Conservation (phyloP, 495 filamentous ascomycete species). For the Aspergillus wentii region DNA sequence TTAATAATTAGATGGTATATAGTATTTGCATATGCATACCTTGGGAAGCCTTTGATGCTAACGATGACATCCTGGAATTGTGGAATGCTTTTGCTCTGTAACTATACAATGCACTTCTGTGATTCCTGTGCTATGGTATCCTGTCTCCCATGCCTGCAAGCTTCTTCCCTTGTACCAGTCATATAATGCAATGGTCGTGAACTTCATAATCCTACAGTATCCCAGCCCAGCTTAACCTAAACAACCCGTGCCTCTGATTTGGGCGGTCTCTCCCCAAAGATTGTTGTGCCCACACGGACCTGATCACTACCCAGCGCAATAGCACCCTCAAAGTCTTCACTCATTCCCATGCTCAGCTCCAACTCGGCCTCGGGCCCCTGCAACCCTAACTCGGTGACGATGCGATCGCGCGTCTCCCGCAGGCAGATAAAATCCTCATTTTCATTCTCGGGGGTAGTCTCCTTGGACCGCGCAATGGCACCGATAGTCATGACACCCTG, state of each 20-base stretch:
- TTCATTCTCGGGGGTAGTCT: constrained; percentile 63
- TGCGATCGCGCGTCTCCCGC: constrained; percentile 61
- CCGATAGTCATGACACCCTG: constrained; percentile 96
- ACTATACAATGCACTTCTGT: too few relatives aligned
- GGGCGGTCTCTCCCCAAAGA: constrained; percentile 77
- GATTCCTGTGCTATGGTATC: too few relatives aligned
- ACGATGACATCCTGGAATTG: too few relatives aligned
- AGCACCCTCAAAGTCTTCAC: constrained; percentile 88
- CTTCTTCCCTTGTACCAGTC: too few relatives aligned
- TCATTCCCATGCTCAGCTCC: constrained; percentile 83
- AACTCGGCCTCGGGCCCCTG: constrained; percentile 33
- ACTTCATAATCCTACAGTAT: constrained; percentile 16
- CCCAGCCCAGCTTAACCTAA: too few relatives aligned
- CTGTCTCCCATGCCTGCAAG: too few relatives aligned
- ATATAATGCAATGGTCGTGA: not conserved
- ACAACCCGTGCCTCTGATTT: constrained; percentile 60
- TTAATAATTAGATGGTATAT: too few relatives aligned
- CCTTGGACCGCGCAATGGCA: constrained; percentile 76
- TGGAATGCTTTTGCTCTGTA: too few relatives aligned
- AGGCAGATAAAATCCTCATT: constrained; percentile 85
- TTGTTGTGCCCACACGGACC: constrained; percentile 92
- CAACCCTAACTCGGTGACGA: constrained; percentile 47
- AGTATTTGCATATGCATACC: too few relatives aligned
- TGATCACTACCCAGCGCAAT: constrained; percentile 79
- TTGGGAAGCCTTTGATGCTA: too few relatives aligned